These are phyloP conservation scores for Penicillium freii DNA, from an alignment of 2,329 filamentous ascomycete species.

Conservation along the genomic window DNA sequence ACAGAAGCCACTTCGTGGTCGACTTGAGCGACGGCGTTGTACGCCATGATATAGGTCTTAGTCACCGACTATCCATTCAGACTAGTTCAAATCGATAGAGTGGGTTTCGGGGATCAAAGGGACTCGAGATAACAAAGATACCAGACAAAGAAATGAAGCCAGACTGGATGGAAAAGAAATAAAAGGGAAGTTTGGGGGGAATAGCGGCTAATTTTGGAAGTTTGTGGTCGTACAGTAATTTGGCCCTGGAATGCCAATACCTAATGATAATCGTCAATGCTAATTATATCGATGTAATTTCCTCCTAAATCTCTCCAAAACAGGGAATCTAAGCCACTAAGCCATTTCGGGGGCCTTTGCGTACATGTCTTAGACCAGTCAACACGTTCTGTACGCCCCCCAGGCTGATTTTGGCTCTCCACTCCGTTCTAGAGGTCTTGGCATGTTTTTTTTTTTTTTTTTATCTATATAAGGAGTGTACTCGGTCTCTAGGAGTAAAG, in stretches of 20 bases:
- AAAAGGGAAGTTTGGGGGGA: neutral
- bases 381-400: neutral
- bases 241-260: neutral
- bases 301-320: neutral
- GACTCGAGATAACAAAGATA: conserved; percentile 1
- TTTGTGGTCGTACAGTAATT: conserved; percentile 5
- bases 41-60: conserved; percentile 37
- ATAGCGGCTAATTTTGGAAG: conserved; percentile 6
- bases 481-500: neutral
- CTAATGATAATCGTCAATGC: neutral
- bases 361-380: conserved; percentile 6
- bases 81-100: conserved; percentile 11
- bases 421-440: conserved; percentile 10
- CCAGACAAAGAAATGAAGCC: neutral
- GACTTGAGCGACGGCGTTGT: conserved; percentile 44
- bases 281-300: conserved; percentile 3
- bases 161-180: neutral
- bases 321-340: conserved; percentile 1
- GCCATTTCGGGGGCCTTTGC: neutral
- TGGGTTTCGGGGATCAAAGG: neutral
- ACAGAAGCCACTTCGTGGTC: conserved; percentile 42
- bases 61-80: conserved; percentile 16
- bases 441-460: neutral
- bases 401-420: conserved; percentile 2
- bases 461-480: neutral